phyloP scores from a whole-genome alignment of 2,329 filamentous ascomycete genomes.

The Clarireedia homoeocarpa region DNA sequence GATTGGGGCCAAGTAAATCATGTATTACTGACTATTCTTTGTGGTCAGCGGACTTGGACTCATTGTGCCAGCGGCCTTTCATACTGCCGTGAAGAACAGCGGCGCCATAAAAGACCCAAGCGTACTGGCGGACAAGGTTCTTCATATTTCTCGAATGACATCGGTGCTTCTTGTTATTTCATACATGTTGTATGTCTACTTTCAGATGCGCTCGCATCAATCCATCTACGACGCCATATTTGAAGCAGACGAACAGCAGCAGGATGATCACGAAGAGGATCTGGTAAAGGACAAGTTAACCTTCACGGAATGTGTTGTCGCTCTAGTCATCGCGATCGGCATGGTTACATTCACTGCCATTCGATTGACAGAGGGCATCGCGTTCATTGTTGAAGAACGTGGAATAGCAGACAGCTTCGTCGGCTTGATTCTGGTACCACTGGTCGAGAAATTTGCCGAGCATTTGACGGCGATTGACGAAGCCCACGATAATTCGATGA shows the following conservation, averaged over 20 bases:
- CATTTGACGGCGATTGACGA: constrained; percentile 79
- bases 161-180: constrained; percentile 63
- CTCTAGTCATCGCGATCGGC: constrained; percentile 54
- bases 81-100: constrained; percentile 33
- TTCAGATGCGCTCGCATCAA: constrained; percentile 69
- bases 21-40: constrained; percentile 8
- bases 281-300: constrained; percentile 60
- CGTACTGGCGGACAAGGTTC: constrained; percentile 43
- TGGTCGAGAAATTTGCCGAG: constrained; percentile 82
- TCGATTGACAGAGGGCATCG: constrained; percentile 66
- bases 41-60: constrained; percentile 38
- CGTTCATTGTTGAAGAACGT: constrained; percentile 45
- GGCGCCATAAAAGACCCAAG: constrained; percentile 17
- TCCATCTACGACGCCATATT: constrained; percentile 69
- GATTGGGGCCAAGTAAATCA: background rate
- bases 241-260: constrained; percentile 59
- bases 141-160: constrained; percentile 62
- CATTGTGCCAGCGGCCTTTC: constrained; percentile 39
- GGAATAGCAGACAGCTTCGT: constrained; percentile 51
- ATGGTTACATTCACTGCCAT: constrained; percentile 69
- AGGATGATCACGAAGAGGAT: constrained; percentile 57
- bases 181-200: constrained; percentile 60
- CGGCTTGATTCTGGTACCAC: constrained; percentile 68
- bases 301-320: constrained; percentile 62
- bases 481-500: constrained; percentile 71